Evolutionary conservation across 179 eudicot genomes (phyloP), one percentile per base, ranked within the genome.

Genomic region (Drosera spatulata): DNA sequence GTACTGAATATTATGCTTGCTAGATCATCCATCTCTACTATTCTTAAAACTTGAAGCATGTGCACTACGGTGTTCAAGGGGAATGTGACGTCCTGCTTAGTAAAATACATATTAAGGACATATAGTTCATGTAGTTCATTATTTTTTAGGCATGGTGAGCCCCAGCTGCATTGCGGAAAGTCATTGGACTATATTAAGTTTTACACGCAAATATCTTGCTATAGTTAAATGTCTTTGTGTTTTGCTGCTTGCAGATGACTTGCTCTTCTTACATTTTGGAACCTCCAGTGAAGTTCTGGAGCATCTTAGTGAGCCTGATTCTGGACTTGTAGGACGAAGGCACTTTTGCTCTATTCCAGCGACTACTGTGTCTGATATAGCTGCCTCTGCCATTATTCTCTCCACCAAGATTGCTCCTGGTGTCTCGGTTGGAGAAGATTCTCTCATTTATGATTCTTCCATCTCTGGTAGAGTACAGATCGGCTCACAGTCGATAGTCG

Each of bases 201-300:
- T 22, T 22, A 22, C 1, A 1, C 33, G 33, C 33, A 22, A 22
- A 22, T 22, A 22, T 22, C 33, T 22, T 22, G 33, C 33, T 22
- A 22, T 22, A 22, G 33, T 22, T 22, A 1, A 22, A 22, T 22
- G 33, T 22, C 33, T 60, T 71, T 63, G 55, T 56, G 48, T 53
- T 63, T 52, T 61, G 8, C 70, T 22, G 33, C 33, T 22, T 22
- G 68, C 91, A 94, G 99, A 83, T 80, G 95, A 89, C 71, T 73
- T 94, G 64, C 73, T 71, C 2, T 94, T 94, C 77, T 77, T 94
- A 65, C 99, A 94, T 79, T 94, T 85, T 70, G 99, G 99, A 53
- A 94, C 99, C 54, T 94, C 99, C 50, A 94, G 94, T 77, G 99
- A 94, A 83, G 95, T 86, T 55, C 69, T 94, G 71, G 97, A 86